Evolutionary conservation across 2,329 filamentous ascomycete species (phyloP), one percentile per base, ranked within the genome.

Genomic region (Phialophora chinensis): DNA sequence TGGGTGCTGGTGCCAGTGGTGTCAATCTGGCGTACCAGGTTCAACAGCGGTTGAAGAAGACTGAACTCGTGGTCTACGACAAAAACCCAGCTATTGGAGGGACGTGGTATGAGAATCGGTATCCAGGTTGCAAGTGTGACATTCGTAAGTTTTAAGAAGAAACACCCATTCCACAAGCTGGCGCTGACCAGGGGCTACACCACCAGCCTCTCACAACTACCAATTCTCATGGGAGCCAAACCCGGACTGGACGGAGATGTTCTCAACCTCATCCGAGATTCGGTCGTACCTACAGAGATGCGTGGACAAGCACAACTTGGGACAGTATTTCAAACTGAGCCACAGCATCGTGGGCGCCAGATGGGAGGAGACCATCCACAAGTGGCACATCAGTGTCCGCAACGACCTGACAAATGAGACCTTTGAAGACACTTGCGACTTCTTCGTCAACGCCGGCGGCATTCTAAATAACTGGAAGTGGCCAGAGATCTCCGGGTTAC

Each of bases 1-100:
- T 81, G 35, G 79, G 79, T 5, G 77, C 78, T 7, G 79, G 79
- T 1, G 75, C 79, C 12, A 79, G 77, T 6, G 79, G 79, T 1
- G 79, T 80, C 47, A 69, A 79, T 25, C 67, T 75, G 17, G 77
- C 75, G 23, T 76, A 79, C 50, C 73, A 77, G 27, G 49, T 69
- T 4, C 33, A 59, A 29, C 35, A 65, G 17, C 38, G 61, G n/a
- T 7, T 70, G 29, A 25, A 44, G 25, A 54, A 69, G 29, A 55
- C 69, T 6, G 66, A 70, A 47, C 62, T 74, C 4, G 55, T 53
- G 4, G 69, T 74, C n/a, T 75, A 74, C 29, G 73, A 74, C 27
- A 72, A 72, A 65, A 76, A 76, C 31, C 31, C 44, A 6, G 74
- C 72, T 1, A 49, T 77, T 17, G 75, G 75, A 3, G 75, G 75